Percentiles rank a stretch among this genome's conserved stretches.
Evolutionary conservation across 1,284 basidiomycete genomes (phyloP).

Genomic region (Ustilago shanxiensis): DNA sequence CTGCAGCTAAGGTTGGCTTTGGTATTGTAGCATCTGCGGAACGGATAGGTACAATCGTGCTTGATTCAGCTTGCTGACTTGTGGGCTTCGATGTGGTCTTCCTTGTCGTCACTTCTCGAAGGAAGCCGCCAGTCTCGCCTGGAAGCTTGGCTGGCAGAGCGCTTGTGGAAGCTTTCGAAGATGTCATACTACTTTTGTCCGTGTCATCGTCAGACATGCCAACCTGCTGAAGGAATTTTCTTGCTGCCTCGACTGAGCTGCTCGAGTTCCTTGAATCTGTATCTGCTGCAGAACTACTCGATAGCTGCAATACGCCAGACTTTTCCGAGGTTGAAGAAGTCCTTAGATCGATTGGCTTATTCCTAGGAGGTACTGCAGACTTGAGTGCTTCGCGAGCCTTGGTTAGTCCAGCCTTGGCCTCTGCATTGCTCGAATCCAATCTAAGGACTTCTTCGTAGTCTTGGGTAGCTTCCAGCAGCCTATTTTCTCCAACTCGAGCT

Average conservation of each 20-base stretch:
- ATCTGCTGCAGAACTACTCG: background rate
- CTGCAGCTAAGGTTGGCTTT: background rate
- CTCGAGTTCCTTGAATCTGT: background rate
- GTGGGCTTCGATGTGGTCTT: slow-evolving; percentile 15
- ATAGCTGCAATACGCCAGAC: too few relatives aligned
- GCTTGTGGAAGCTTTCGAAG: slow-evolving; percentile 2
- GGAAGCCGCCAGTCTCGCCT: slow-evolving; percentile 38
- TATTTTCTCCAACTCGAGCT: slow-evolving; percentile 19
- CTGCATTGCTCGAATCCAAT: slow-evolving; percentile 26
- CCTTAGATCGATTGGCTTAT: slow-evolving; percentile 25
- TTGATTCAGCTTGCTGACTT: background rate
- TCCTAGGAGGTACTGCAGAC: background rate
- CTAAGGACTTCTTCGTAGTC: slow-evolving; percentile 23
- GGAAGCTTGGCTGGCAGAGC: slow-evolving; percentile 30
- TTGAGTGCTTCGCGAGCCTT: slow-evolving; percentile 12
- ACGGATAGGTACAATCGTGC: background rate
- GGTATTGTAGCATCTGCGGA: background rate
- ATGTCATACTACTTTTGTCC: background rate
- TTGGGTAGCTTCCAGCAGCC: slow-evolving; percentile 10
- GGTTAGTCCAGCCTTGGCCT: slow-evolving; percentile 25
- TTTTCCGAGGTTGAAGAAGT: too few relatives aligned
- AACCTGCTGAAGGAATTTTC: slow-evolving; percentile 36
- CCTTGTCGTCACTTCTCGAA: slow-evolving; percentile 38
- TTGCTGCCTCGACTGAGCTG: slow-evolving; percentile 43
- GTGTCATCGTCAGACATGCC: slow-evolving; percentile 25